Percentiles rank a stretch among this genome's conserved stretches.
Evolutionary conservation across 768 basidiomycete genomes (phyloP).

Genomic region (Russula vinacea): DNA sequence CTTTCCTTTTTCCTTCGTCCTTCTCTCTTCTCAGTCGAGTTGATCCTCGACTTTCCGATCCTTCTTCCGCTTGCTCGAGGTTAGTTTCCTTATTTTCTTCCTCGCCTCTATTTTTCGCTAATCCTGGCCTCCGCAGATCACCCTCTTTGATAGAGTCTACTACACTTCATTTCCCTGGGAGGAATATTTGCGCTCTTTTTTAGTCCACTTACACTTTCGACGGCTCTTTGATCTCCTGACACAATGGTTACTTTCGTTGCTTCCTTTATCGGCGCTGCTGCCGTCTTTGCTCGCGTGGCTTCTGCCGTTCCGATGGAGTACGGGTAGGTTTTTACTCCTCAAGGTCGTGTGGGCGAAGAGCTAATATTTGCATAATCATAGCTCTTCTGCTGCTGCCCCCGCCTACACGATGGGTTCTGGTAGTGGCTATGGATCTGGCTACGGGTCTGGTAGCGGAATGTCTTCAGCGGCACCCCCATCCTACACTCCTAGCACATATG

Average conservation of each 20-base stretch:
- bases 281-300: slow-evolving; percentile 51
- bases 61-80: slow-evolving; percentile 48
- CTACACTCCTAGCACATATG: too few species aligned
- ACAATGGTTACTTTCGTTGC: slow-evolving; percentile 62
- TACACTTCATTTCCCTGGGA: slow-evolving; percentile 55
- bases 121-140: slow-evolving; percentile 43
- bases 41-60: slow-evolving; percentile 57
- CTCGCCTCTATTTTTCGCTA: slow-evolving; percentile 5
- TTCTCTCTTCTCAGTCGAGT: slow-evolving; percentile 55
- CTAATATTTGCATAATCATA: background rate
- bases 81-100: slow-evolving; percentile 9
- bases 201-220: slow-evolving; percentile 45
- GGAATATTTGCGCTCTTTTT: slow-evolving; percentile 47
- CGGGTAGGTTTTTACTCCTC: slow-evolving; percentile 1
- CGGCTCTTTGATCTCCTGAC: slow-evolving; percentile 40
- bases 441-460: background rate
- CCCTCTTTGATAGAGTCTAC: slow-evolving; percentile 70
- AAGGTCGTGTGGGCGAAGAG: too few species aligned
- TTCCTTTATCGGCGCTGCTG: slow-evolving; percentile 52
- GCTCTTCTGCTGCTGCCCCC: slow-evolving; percentile 27
- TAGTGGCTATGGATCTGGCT: background rate
- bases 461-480: too few species aligned
- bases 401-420: slow-evolving; percentile 37
- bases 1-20: slow-evolving; percentile 35
- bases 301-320: slow-evolving; percentile 49